A percentile compares a stretch with the other conserved stretches of the same genome.
Evolutionary conservation across 2,329 filamentous ascomycete genomes (phyloP).

Genomic region (Juglanconis juglandina): DNA sequence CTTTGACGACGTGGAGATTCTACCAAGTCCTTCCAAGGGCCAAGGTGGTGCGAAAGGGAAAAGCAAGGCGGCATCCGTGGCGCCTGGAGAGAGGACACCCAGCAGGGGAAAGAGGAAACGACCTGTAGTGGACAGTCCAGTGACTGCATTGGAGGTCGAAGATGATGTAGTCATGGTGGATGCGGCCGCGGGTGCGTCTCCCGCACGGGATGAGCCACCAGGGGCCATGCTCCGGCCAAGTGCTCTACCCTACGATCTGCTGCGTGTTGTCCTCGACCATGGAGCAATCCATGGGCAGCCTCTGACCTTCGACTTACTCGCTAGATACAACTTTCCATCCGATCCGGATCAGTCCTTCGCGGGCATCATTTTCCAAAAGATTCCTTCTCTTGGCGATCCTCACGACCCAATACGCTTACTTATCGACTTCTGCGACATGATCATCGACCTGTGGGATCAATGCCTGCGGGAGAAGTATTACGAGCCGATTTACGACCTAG

Average conservation of each 20-base stretch:
- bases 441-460: constrained; percentile 65
- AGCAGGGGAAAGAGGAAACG: constrained; percentile 70
- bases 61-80: constrained; percentile 36
- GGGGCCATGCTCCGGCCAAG: constrained; percentile 20
- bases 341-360: constrained; percentile 60
- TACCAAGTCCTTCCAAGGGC: constrained; percentile 51
- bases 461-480: constrained; percentile 64
- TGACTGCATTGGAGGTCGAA: constrained; percentile 55
- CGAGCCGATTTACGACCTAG: constrained; percentile 61
- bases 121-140: constrained; percentile 61
- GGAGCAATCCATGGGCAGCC: constrained; percentile 51
- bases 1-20: constrained; percentile 66
- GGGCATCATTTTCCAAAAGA: constrained; percentile 62
- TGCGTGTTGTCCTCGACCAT: constrained; percentile 65
- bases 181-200: background rate
- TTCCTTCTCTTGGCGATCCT: constrained; percentile 55
- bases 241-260: constrained; percentile 17
- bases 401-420: constrained; percentile 53
- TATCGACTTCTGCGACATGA: constrained; percentile 59
- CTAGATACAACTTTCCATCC: constrained; percentile 63
- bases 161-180: constrained; percentile 32
- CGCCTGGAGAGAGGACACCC: constrained; percentile 54
- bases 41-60: constrained; percentile 35
- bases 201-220: background rate
- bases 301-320: constrained; percentile 65